phyloP scores from a whole-genome alignment of 768 basidiomycete species.

The Amanita jacksonii region DNA sequence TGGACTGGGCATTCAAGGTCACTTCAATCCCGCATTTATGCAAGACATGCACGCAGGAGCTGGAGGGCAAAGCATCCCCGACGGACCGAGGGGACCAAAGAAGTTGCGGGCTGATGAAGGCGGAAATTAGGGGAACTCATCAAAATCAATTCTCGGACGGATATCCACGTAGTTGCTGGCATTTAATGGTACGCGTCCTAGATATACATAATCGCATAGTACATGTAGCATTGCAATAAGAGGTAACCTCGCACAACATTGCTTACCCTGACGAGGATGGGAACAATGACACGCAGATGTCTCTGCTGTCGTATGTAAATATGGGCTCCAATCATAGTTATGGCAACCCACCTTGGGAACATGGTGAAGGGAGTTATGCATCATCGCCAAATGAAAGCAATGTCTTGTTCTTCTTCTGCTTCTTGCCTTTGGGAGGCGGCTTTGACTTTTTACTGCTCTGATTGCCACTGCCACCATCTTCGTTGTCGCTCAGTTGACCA shows the following conservation, averaged over 20 bases:
- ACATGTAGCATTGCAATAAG: too few relatives aligned
- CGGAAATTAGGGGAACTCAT: background rate
- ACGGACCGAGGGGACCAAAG: slow-evolving; percentile 46
- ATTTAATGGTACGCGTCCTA: too few relatives aligned
- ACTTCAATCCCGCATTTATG: slow-evolving; percentile 73
- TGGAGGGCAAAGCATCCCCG: slow-evolving; percentile 23
- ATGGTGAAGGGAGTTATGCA: slow-evolving; percentile 20
- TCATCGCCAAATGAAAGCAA: slow-evolving; percentile 54
- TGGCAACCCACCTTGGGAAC: too few relatives aligned
- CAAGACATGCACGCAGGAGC: slow-evolving; percentile 23
- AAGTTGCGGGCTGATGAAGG: slow-evolving; percentile 47
- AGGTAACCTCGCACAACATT: too few relatives aligned
- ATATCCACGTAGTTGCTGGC: too few relatives aligned
- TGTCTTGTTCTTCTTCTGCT: slow-evolving; percentile 22
- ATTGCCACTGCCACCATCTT: slow-evolving; percentile 32
- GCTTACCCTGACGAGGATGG: too few relatives aligned
- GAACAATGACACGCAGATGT: too few relatives aligned
- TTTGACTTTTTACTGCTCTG: slow-evolving; percentile 23
- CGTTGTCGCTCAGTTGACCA: slow-evolving; percentile 23
- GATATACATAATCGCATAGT: too few relatives aligned
- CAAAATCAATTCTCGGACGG: too few relatives aligned
- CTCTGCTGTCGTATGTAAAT: background rate
- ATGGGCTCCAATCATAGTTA: background rate
- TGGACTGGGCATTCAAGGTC: slow-evolving; percentile 38
- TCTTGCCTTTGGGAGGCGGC: slow-evolving; percentile 12